Evolutionary conservation across 352 stramenopile genomes (phyloP), one percentile per base, ranked within the genome.

Genomic region (Phytophthora crassamura): DNA sequence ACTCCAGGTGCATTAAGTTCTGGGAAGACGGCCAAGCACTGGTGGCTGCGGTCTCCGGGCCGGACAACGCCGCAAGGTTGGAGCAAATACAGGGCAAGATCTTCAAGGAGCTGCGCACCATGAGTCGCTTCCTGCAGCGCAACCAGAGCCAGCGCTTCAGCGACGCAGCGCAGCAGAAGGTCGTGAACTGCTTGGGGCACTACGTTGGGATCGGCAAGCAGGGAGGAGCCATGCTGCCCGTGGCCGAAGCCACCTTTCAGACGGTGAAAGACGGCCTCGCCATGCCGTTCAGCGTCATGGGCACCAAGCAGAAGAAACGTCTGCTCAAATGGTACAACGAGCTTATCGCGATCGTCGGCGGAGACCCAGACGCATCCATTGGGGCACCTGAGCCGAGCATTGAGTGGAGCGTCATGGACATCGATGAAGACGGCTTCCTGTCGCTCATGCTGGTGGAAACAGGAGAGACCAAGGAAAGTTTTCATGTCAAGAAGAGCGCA

Each of bases 301-400:
- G 83, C 57, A 81, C 78, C 14, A 95, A 94, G 54, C 82, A 94
- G 46, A 94, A 95, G 69, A 94, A 93, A 50, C 75, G 67, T 15
- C 67, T 94, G 39, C 55, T 95, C 25, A 95, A 95, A 50, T 92
- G 86, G 83, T 88, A 94, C 77, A 93, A 93, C 43, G 85, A 95
- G 52, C 74, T 93, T 46, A 89, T 93, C 36, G 71, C 62, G 25
- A 53, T 85, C 40, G 74, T 87, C 1, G 78, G 77, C 7, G 68
- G 68, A 45, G 81, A 90, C 42, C 72, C 68, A 7, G 82, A 88
- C 40, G 66, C 60, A 0, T 53, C 65, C 1, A 58, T 48, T 22
- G 45, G 48, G n/a, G 61, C 41, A 18, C 48, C 16, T 10, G 22
- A 56, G 5, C 34, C 60, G 36, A 62, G 51, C 20, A 48, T 86